Evolutionary conservation across 1,284 basidiomycete genomes (phyloP), one percentile per base, ranked within the genome.

Genomic region (Gymnopus androsaceus): DNA sequence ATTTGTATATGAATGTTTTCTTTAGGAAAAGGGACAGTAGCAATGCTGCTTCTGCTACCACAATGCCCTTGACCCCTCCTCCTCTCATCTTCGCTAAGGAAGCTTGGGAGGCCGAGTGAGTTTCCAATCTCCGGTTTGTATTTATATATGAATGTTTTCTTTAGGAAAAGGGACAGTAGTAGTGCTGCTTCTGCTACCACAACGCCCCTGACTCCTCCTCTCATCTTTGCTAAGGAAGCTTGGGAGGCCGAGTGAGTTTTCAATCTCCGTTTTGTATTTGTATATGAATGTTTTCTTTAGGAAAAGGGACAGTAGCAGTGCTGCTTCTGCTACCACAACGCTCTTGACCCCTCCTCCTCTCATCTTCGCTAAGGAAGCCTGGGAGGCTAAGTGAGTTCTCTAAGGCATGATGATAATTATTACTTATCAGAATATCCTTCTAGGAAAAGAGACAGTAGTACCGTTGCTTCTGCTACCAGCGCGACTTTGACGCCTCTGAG

Each of bases 31-130:
- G n/a, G n/a, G n/a, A n/a, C n/a, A n/a, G n/a, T n/a, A n/a, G n/a
- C n/a, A n/a, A n/a, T n/a, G n/a, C n/a, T n/a, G n/a, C n/a, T n/a
- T n/a, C 41, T 42, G 23, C 15, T 25, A 27, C 38, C 11, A 33
- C 19, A 12, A 4, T 34, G 17, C 9, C 36, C 4, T n/a, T 27
- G 11, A 27, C 23, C 12, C 14, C 31, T 8, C 17, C 46, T 48
- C 17, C 46, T 17, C 46, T 23, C 3, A 48, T 48, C 19, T 48
- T 48, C 14, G 46, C 46, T 7, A 48, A 48, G 25, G 19, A 36
- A n/a, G 31, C 33, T 15, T 36, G 33, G 46, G 46, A 48, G 31
- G 31, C 15, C n/a, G 9, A 36, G 21, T 56, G 30, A 51, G 51
- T 19, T 5, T 8, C 15, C 33, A 33, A 27, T 33, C 31, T 33